Evolutionary conservation across 768 basidiomycete genomes (phyloP), one percentile per base, ranked within the genome.

Genomic region (Amanita pallidorosea): DNA sequence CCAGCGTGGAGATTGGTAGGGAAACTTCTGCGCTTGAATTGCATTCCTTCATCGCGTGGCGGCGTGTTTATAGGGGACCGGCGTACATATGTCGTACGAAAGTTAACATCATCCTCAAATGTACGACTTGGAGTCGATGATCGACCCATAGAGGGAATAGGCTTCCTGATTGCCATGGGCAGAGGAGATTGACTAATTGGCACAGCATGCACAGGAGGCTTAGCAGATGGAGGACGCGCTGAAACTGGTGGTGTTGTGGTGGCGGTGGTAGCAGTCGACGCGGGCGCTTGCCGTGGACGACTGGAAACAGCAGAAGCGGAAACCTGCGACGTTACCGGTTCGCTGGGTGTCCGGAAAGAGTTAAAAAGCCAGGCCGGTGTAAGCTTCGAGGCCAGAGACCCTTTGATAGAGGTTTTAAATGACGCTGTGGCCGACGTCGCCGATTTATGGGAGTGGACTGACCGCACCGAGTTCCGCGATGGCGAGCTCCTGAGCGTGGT

Each of bases 321-420:
- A 5, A 78, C 68, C 12, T 75, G 65, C 2, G 75, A 74, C 1
- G 79, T 80, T 55, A 84, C 80, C 2, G 83, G 74, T 60, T 86
- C 82, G 55, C 75, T 78, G 6, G 75, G 70, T 1, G 70, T 80
- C 31, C 85, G 71, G 63, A 90, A 89, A 5, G 82, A 76, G 58
- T 81, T 85, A 63, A 88, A 83, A 9, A 89, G 64, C 88, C 88
- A 89, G n/a, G 83, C 73, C 2, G 86, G 77, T 1, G 85, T 70
- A 36, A 87, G 71, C 58, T 80, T 85, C 2, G 85, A 80, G 9
- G 73, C 67, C 1, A 79, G 51, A 1, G 72, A 67, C 3, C 66
- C 60, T 23, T 72, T 74, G 5, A 62, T 59, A 37, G 67, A 57
- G 18, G 60, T 57, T 36, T 64, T 61, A 15, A 60, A 54, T 33